Evolutionary conservation across 306 rosid genomes (phyloP), one percentile per base, ranked within the genome.

Genomic region (Medicago truncatula): DNA sequence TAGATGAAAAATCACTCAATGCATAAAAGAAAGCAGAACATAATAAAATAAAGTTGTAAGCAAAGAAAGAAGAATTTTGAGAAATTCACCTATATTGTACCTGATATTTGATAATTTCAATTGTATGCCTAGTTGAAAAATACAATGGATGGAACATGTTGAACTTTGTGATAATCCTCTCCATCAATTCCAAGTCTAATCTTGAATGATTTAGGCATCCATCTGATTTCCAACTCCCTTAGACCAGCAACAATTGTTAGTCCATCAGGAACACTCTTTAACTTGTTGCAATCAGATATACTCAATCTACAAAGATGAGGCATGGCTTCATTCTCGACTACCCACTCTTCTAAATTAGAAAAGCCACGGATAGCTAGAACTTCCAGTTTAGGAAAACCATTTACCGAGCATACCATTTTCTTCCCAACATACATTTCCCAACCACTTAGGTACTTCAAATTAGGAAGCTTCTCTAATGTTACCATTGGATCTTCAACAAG

Each of bases 211-310:
- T 18, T 79, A 7, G 76, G 70, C 89, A 89, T 89, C 70, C 62
- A 49, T 20, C 68, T 70, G n/a, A 87, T 39, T 72, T 80, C 83
- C n/a, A 87, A 43, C 66, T 87, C 86, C 47, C 61, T 61, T 3
- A 89, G 83, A 46, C 39, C 11, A 21, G 43, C 4, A 14, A 78
- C 70, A 70, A 50, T 80, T 67, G 20, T 76, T 9, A 89, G 36
- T 18, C 91, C 93, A 14, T 87, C 82, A 0, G 91, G 93, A 77
- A 85, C 71, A 11, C n/a, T 71, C 72, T 28, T 70, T 66, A 89
- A 9, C 53, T 38, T 72, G 57, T 43, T 59, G 8, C 82, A 70
- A 9, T 18, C 57, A 0, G 31, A 23, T 72, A 87, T 77, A 23
- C 57, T 16, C 20, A 89, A 39, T 23, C 82, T 59, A 31, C 9